Base-by-base conservation (phyloP, 2,329 filamentous ascomycete genomes). In the Pseudonectria foliicola region DNA sequence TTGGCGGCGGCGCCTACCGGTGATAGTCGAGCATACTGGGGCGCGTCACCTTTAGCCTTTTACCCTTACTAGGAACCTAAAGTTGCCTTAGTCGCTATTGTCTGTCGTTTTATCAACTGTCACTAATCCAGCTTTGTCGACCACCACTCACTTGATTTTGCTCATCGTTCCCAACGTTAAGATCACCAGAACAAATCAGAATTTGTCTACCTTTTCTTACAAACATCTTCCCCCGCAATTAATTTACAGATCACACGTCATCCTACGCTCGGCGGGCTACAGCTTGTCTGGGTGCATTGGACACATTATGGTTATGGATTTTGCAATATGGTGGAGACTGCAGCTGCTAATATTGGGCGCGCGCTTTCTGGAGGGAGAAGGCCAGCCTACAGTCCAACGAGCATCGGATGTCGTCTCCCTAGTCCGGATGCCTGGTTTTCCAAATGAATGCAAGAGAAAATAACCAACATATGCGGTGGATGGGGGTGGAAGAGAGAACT, bases 241-340 rank as follows among this genome's bases (percentile, higher is more conserved):
- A 62, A 68, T 70, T 68, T 70, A 69, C 59, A 62, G 56, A 66
- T 73, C 66, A 68, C 66, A 60, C 60, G 61, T 71, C 70, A 76
- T 75, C 68, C 70, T 76, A 76, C 65, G 58, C 66, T 63, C 57
- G 57, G 56, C 59, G 59, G 59, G 64, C 61, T 67, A 66, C 62
- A 58, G 62, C 66, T 63, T 64, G 59, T 43, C 45, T 55, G 63
- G 64, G 68, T 64, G 68, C 62, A 66, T 76, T 76, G 72, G 72
- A 76, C 68, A 75, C 64, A 68, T 73, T 60, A 75, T 74, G 67
- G 59, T 75, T 75, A 75, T 65, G 65, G 61, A 66, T 73, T 72
- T 73, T 73, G 70, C 68, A 65, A 69, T 70, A 70, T 64, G 60
- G 53, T 52, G 54, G 52, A 49, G 55, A 43, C 46, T 46, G 45